These are phyloP conservation scores for Coriolopsis trogii DNA, from an alignment of 1,284 basidiomycete genomes.

Conservation along the genomic window DNA sequence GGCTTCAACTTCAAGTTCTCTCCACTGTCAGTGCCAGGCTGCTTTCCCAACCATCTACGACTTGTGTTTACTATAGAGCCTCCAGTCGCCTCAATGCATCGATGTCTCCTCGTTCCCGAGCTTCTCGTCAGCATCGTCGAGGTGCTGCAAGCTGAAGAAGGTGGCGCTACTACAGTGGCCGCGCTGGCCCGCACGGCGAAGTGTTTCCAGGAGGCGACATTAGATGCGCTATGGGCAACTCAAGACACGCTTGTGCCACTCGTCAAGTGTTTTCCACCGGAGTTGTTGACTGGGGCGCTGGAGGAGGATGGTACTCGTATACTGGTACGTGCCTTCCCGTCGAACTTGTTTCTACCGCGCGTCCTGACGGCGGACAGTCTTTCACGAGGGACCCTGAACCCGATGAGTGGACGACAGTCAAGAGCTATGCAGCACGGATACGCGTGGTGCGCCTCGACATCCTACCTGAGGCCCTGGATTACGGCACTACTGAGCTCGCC, in stretches of 20 bases:
- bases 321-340: constrained; percentile 4
- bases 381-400: constrained; percentile 6
- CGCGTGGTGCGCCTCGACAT: not conserved
- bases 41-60: no score
- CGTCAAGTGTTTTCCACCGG: constrained; percentile 19
- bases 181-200: constrained; percentile 18
- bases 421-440: constrained; percentile 20
- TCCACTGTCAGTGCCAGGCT: no score
- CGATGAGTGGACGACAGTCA: constrained; percentile 18
- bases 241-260: constrained; percentile 18
- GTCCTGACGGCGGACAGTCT: not conserved
- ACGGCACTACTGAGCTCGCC: not conserved
- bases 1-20: no score
- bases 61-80: no score
- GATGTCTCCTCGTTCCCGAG: constrained; percentile 18
- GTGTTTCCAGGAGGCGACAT: constrained; percentile 17
- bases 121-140: constrained; percentile 19
- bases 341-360: not conserved
- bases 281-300: constrained; percentile 12
- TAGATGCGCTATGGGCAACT: constrained; percentile 20
- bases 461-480: not conserved
- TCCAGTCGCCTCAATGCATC: no score
- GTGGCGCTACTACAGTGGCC: constrained; percentile 7
- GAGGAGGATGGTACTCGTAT: constrained; percentile 4
- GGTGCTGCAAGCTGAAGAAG: not conserved